Base-by-base conservation (phyloP, 73 alveolate species). In the Loxodes magnus region DNA sequence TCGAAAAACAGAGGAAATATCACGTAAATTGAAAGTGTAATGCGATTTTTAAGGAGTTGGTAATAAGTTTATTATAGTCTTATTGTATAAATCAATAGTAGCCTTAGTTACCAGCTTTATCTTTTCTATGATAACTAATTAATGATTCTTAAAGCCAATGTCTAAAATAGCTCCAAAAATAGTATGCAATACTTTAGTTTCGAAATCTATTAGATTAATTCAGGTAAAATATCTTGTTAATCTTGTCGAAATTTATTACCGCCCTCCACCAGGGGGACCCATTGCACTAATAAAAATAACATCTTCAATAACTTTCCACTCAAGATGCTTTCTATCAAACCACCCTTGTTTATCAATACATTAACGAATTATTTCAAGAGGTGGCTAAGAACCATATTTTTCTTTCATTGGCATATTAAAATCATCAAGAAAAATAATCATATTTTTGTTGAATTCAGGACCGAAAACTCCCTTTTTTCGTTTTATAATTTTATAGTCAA, bases 11-110 rank as follows among this genome's bases (percentile, higher is more conserved):
- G 91, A 88, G 36, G 97, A 78, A 54, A 93, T 75, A 72, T 94
- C 99, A 71, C 99, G 85, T 46, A 94, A 76, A 49, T 94, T 94
- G 92, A 94, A 94, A 34, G 99, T 94, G 74, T 94, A 94, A 68
- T 94, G 99, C 51, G 94, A 89, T 63, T 92, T 94, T 22, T 95
- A 80, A 6, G 99, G 99, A 0, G 99, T 94, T 10, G 99, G 99
- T 29, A 94, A 70, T 76, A 94, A 83, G 64, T 91, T 94, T 57
- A 76, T 82, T 36, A 87, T 84, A 26, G 88, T 89, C 56, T 79
- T 82, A 56, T 74, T 72, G 76, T 90, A 94, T 35, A 94, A 80
- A 14, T 87, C 92, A n/a, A 94, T 90, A 28, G 96, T 75, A 44
- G 96, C 88, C 54, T 85, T 77, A 16, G 86, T 87, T 54, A 89